Conservation (phyloP, 2,329 filamentous ascomycete genomes). For the Diaporthe vexans region DNA sequence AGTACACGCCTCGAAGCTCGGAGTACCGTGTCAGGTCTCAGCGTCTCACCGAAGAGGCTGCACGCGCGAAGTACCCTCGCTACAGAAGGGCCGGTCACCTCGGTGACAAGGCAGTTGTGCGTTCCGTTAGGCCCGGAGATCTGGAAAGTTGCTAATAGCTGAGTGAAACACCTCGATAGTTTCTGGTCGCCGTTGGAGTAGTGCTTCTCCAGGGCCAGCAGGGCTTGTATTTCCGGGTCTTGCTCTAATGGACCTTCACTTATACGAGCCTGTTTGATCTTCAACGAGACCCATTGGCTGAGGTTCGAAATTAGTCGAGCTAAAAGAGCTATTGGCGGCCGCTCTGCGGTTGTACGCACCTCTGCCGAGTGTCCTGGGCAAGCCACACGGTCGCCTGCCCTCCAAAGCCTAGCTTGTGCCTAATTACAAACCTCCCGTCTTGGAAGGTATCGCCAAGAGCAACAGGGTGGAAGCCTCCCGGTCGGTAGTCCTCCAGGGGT, state of each 20-base stretch:
- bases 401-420: constrained; percentile 27
- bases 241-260: not conserved
- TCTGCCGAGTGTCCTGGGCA: not conserved
- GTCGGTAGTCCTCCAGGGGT: constrained; percentile 3
- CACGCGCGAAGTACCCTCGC: constrained; percentile 1
- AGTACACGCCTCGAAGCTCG: constrained; percentile 1
- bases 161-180: not conserved
- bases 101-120: constrained; percentile 27
- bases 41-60: not conserved
- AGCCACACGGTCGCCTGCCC: constrained; percentile 26
- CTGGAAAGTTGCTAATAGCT: not conserved
- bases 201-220: constrained; percentile 2
- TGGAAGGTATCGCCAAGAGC: constrained; percentile 31
- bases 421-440: constrained; percentile 17
- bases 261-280: constrained; percentile 25
- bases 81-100: constrained; percentile 3
- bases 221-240: not conserved
- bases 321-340: not conserved
- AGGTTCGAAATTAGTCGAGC: not conserved
- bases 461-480: constrained; percentile 8
- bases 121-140: not conserved
- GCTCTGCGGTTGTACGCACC: not conserved
- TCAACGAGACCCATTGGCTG: constrained; percentile 20
- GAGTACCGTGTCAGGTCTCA: constrained; percentile 14
- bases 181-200: not conserved